phyloP scores from a whole-genome alignment of 1,284 basidiomycete species.

The Termitomyces sp. region DNA sequence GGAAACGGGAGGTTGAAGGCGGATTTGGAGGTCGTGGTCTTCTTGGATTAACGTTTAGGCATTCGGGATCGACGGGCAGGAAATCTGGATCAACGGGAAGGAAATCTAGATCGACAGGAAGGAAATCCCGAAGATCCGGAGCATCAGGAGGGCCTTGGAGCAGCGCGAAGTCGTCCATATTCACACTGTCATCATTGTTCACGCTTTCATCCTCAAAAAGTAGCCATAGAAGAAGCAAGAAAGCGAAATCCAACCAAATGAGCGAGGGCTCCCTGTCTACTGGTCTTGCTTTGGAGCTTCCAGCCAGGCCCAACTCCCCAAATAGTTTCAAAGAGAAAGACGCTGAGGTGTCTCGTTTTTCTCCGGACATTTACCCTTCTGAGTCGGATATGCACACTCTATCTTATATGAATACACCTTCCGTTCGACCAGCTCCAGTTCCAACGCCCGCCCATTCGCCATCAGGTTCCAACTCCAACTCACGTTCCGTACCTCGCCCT shows the following conservation, averaged over 20 bases:
- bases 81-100: constrained; percentile 16
- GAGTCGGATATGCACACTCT: constrained; percentile 25
- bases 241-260: constrained; percentile 20
- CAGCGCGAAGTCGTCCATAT: constrained; percentile 20
- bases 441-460: constrained; percentile 22
- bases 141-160: constrained; percentile 19
- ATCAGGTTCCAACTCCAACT: constrained; percentile 20
- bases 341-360: constrained; percentile 5
- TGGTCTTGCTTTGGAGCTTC: constrained; percentile 30
- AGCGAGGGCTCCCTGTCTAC: constrained; percentile 29
- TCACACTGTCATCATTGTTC: constrained; percentile 18
- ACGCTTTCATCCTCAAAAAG: constrained; percentile 18
- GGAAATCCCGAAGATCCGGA: constrained; percentile 22
- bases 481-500: constrained; percentile 19
- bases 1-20: constrained; percentile 37
- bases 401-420: constrained; percentile 26
- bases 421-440: constrained; percentile 12
- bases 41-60: constrained; percentile 35
- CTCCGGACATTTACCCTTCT: constrained; percentile 9
- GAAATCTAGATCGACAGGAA: constrained; percentile 22
- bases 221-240: constrained; percentile 31
- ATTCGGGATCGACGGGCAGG: constrained; percentile 29
- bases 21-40: constrained; percentile 23
- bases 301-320: constrained; percentile 19
- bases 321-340: constrained; percentile 16